phyloP scores from a whole-genome alignment of 306 rosid species.

The Inga leiocalycina region DNA sequence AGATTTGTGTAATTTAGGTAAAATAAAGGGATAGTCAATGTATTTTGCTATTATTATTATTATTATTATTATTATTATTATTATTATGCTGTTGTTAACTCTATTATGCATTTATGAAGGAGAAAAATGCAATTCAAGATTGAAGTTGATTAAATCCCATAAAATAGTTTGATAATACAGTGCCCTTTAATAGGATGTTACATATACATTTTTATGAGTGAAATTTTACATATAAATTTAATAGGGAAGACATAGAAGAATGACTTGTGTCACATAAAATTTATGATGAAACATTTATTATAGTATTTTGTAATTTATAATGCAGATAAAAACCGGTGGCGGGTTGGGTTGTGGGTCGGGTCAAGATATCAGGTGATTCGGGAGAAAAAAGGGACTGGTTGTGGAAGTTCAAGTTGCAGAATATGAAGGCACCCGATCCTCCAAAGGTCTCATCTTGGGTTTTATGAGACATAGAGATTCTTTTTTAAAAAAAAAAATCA shows the following conservation, averaged over 20 bases:
- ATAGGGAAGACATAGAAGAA: not conserved
- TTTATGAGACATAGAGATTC: not conserved
- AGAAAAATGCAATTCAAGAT: slow-evolving; percentile 1
- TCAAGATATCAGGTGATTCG: not conserved
- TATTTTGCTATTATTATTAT: too few species aligned
- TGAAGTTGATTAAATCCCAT: slow-evolving; percentile 21
- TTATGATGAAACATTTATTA: not conserved
- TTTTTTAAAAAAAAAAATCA: too few species aligned
- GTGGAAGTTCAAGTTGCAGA: slow-evolving; percentile 10
- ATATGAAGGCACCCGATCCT: not conserved
- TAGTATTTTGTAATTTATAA: not conserved
- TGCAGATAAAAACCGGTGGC: not conserved
- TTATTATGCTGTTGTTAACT: not conserved
- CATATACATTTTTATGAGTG: not conserved
- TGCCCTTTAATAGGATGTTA: not conserved
- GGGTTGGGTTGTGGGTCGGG: not conserved
- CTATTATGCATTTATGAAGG: slow-evolving; percentile 17
- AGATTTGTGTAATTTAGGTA: too few species aligned
- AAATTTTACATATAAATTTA: too few species aligned
- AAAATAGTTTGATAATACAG: not conserved
- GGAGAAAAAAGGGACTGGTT: not conserved
- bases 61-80: too few species aligned
- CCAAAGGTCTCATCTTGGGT: not conserved
- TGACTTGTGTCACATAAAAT: not conserved
- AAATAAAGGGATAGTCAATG: too few species aligned